Percentiles rank a stretch among this genome's conserved stretches.
Conservation (phyloP, 176 grass and related monocot genomes). For the Eleusine indica region DNA sequence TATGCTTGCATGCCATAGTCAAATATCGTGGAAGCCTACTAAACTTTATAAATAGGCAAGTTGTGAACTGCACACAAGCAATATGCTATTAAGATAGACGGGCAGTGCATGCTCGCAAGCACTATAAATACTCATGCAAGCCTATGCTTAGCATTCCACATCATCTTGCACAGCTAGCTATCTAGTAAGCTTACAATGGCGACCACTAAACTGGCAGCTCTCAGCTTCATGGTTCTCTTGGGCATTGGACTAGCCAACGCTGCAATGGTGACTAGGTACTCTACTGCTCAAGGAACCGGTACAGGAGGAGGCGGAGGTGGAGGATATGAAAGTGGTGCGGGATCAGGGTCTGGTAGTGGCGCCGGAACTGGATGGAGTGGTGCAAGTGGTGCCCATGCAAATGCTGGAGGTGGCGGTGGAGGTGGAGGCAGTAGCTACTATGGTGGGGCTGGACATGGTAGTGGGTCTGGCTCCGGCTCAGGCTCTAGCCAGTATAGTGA, state of each 20-base stretch:
- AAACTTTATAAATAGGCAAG: neutral
- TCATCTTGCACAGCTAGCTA: neutral
- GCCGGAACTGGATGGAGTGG: neutral
- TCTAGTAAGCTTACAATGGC: constrained; percentile 15
- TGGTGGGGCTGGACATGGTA: neutral
- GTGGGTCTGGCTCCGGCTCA: neutral
- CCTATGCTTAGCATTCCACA: neutral
- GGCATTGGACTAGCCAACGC: constrained; percentile 26
- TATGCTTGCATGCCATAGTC: neutral
- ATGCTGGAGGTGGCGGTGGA: neutral
- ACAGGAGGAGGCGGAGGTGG: neutral
- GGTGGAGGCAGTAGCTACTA: neutral
- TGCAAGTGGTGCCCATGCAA: neutral
- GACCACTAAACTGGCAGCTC: neutral
- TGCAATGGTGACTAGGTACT: constrained; percentile 24
- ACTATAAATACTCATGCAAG: constrained; percentile 25
- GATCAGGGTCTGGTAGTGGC: neutral
- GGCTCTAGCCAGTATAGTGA: neutral
- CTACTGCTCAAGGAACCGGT: constrained; percentile 1
- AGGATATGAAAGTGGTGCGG: neutral
- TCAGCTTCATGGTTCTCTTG: constrained; percentile 20
- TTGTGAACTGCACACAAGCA: neutral
- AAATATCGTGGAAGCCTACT: neutral
- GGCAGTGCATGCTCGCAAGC: neutral
- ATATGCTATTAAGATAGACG: neutral